phyloP scores from a whole-genome alignment of 768 basidiomycete species.

The Kwoniella newhampshirensis region DNA sequence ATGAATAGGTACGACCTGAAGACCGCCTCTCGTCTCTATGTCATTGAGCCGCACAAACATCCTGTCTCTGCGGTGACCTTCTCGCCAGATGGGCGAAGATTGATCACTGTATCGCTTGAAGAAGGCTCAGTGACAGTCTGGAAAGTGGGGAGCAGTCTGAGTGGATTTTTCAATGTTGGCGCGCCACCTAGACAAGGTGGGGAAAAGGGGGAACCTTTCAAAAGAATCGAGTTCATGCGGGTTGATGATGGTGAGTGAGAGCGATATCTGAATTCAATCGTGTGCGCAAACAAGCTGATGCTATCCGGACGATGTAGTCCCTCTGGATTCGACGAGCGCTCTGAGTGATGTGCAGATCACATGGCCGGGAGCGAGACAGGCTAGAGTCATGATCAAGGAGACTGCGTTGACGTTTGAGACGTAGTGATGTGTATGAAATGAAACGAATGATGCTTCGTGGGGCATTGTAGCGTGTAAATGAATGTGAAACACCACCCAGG shows the following conservation, averaged over 20 bases:
- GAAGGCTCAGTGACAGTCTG: constrained; percentile 84
- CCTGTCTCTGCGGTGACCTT: constrained; percentile 80
- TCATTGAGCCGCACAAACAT: constrained; percentile 86
- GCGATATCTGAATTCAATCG: too few species aligned
- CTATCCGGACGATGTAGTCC: constrained; percentile 54
- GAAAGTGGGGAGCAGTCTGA: constrained; percentile 90
- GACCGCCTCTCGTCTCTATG: constrained; percentile 89
- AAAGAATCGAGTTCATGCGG: constrained; percentile 78
- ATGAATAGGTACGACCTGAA: constrained; percentile 90
- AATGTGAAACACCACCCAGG: too few species aligned
- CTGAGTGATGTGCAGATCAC: constrained; percentile 75
- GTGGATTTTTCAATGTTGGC: constrained; percentile 83
- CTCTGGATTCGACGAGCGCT: constrained; percentile 64
- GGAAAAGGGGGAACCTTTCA: constrained; percentile 78
- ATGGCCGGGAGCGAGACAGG: constrained; percentile 80
- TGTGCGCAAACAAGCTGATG: too few species aligned
- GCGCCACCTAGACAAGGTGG: constrained; percentile 84
- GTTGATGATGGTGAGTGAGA: constrained; percentile 75
- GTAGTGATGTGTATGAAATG: too few species aligned
- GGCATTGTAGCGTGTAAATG: too few species aligned
- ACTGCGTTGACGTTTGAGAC: constrained; percentile 84
- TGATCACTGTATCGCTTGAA: constrained; percentile 82
- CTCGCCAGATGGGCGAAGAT: constrained; percentile 85
- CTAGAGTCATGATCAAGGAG: constrained; percentile 77
- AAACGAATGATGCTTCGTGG: too few species aligned